phyloP scores from a whole-genome alignment of 768 basidiomycete species.

The Hydnomerulius pinastri region DNA sequence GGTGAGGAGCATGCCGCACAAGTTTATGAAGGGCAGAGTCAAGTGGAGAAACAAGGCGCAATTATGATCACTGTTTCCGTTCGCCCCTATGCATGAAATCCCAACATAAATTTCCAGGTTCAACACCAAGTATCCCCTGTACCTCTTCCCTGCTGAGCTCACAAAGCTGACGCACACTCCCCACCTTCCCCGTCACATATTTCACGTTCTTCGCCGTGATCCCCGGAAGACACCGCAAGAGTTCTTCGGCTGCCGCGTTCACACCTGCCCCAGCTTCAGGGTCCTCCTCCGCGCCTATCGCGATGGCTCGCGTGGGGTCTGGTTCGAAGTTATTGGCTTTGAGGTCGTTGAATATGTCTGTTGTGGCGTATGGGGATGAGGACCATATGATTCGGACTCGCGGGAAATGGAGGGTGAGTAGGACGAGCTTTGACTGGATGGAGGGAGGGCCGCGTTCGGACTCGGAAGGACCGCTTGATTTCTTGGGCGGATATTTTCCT shows the following conservation, averaged over 20 bases:
- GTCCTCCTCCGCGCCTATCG: constrained; percentile 80
- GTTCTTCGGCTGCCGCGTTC: constrained; percentile 78
- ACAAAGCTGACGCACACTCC: constrained; percentile 75
- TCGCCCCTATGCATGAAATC: constrained; percentile 82
- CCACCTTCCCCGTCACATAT: constrained; percentile 81
- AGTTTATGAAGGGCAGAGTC: not conserved
- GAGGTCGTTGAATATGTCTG: constrained; percentile 91
- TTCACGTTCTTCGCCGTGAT: constrained; percentile 82
- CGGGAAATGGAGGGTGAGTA: constrained; percentile 88
- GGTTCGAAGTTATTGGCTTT: constrained; percentile 83
- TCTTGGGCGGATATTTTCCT: constrained; percentile 56
- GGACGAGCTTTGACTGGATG: constrained; percentile 89
- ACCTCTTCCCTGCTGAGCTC: constrained; percentile 60
- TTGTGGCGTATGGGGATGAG: constrained; percentile 89
- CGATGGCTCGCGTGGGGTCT: constrained; percentile 70
- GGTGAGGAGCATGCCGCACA: too few species aligned
- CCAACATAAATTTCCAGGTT: constrained; percentile 78
- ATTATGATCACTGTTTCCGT: too few species aligned
- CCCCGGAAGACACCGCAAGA: constrained; percentile 81
- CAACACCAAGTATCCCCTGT: constrained; percentile 75
- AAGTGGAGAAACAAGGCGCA: too few species aligned
- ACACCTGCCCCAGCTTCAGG: constrained; percentile 65
- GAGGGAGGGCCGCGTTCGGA: constrained; percentile 45
- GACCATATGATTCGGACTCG: constrained; percentile 96
- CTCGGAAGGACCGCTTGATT: constrained; percentile 25